phyloP scores from a whole-genome alignment of 805 yeast species.

The Yarrowia deformans region DNA sequence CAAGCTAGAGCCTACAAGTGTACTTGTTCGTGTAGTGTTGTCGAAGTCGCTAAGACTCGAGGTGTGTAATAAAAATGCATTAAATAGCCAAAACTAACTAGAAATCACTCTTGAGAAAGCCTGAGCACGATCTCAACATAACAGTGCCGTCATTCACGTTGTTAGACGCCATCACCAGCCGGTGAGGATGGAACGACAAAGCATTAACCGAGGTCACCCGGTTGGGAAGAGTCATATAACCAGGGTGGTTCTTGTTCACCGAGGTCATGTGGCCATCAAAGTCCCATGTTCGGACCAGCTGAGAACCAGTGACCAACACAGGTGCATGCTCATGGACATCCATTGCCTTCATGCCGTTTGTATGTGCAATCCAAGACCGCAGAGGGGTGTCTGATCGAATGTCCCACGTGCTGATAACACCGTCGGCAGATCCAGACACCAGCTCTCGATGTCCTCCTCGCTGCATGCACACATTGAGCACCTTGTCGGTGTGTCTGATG shows the following conservation, averaged over 20 bases:
- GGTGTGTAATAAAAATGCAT: conserved; percentile 12
- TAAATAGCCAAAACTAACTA: conserved; percentile 35
- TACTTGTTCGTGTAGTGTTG: too few species aligned
- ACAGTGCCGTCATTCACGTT: conserved; percentile 51
- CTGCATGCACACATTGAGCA: conserved; percentile 89
- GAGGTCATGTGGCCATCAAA: conserved; percentile 80
- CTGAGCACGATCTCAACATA: conserved; percentile 32
- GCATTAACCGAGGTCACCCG: conserved; percentile 63
- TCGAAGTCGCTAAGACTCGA: too few species aligned
- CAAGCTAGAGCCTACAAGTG: too few species aligned
- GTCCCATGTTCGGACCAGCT: conserved; percentile 79
- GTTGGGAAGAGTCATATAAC: conserved; percentile 48
- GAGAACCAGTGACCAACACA: conserved; percentile 85
- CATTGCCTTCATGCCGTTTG: conserved; percentile 64
- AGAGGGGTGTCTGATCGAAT: conserved; percentile 78
- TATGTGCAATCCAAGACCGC: conserved; percentile 64
- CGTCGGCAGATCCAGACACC: conserved; percentile 79
- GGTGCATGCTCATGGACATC: conserved; percentile 98
- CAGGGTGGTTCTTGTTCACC: conserved; percentile 59
- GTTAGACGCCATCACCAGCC: conserved; percentile 89
- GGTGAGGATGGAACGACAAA: conserved; percentile 86
- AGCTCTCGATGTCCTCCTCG: conserved; percentile 94
- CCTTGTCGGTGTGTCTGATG: conserved; percentile 57
- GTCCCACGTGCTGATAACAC: conserved; percentile 89
- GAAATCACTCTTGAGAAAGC: conserved; percentile 20